These are phyloP conservation scores for Zopfochytrium polystomum DNA, from an alignment of 371 early-diverging fungal species.

Conservation along the genomic window DNA sequence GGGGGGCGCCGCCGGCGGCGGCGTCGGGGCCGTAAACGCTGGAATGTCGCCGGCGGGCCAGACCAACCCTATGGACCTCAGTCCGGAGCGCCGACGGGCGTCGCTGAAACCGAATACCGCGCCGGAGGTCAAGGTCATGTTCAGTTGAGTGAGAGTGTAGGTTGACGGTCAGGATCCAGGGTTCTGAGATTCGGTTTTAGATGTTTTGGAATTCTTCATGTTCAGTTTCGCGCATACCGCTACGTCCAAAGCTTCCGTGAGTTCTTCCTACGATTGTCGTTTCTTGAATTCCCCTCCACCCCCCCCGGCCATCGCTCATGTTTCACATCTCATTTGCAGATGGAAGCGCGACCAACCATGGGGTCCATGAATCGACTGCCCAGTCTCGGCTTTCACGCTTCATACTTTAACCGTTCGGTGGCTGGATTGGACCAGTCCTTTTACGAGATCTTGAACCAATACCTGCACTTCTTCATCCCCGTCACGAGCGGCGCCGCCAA, in stretches of 20 bases:
- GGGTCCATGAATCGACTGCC: background rate
- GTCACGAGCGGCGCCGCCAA: background rate
- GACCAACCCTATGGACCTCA: no score
- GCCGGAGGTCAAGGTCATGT: no score
- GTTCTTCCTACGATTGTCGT: background rate
- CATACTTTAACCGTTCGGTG: slow-evolving; percentile 4
- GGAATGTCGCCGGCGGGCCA: no score
- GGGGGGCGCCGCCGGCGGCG: no score
- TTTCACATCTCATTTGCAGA: background rate
- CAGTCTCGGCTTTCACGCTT: background rate
- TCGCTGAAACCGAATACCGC: no score
- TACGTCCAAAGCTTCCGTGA: background rate
- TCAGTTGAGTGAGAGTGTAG: no score
- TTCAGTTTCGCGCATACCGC: slow-evolving; percentile 29
- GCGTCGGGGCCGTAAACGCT: no score
- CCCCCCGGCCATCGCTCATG: background rate
- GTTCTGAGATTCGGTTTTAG: slow-evolving; percentile 10
- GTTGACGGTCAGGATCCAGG: no score
- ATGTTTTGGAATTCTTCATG: slow-evolving; percentile 38
- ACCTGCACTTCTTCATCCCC: slow-evolving; percentile 23
- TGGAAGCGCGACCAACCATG: background rate
- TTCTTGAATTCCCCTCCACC: background rate
- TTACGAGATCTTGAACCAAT: slow-evolving; percentile 14
- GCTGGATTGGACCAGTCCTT: slow-evolving; percentile 9
- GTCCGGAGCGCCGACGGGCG: no score